Evolutionary conservation across 2,329 filamentous ascomycete genomes (phyloP).

Genomic region (Fusarium devonianum): DNA sequence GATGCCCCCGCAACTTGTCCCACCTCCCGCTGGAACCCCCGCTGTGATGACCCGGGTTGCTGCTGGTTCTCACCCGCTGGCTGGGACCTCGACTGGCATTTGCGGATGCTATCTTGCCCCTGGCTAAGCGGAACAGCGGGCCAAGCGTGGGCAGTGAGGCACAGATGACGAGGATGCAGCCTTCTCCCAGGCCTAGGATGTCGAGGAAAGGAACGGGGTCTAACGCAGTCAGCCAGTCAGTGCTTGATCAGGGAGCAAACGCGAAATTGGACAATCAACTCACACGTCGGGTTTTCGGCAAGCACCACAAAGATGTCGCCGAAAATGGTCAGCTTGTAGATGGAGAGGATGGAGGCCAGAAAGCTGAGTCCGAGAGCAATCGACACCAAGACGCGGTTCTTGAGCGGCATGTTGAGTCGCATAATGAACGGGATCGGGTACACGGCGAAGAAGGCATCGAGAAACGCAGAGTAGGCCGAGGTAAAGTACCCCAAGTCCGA

Average conservation of each 20-base stretch:
- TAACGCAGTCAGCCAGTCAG: neutral
- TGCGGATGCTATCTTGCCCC: constrained; percentile 19
- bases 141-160: constrained; percentile 37
- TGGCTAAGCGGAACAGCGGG: constrained; percentile 32
- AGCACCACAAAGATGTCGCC: constrained; percentile 34
- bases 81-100: constrained; percentile 14
- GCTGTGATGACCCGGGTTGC: neutral
- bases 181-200: constrained; percentile 38
- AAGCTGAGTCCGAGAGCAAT: constrained; percentile 36
- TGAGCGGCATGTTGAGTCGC: constrained; percentile 39
- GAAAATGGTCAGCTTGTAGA: constrained; percentile 41
- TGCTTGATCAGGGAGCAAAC: too few species aligned
- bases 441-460: constrained; percentile 40
- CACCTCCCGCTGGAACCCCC: constrained; percentile 17
- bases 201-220: constrained; percentile 36
- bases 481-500: constrained; percentile 38
- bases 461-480: constrained; percentile 39
- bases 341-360: constrained; percentile 34
- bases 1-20: constrained; percentile 23
- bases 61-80: constrained; percentile 10
- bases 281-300: constrained; percentile 36
- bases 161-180: constrained; percentile 38
- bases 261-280: neutral
- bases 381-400: constrained; percentile 34
- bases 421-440: constrained; percentile 40